A percentile compares a stretch with the other conserved stretches of the same genome.
Evolutionary conservation across 106 monocot genomes (phyloP).

Genomic region (Dendrobium nobile): DNA sequence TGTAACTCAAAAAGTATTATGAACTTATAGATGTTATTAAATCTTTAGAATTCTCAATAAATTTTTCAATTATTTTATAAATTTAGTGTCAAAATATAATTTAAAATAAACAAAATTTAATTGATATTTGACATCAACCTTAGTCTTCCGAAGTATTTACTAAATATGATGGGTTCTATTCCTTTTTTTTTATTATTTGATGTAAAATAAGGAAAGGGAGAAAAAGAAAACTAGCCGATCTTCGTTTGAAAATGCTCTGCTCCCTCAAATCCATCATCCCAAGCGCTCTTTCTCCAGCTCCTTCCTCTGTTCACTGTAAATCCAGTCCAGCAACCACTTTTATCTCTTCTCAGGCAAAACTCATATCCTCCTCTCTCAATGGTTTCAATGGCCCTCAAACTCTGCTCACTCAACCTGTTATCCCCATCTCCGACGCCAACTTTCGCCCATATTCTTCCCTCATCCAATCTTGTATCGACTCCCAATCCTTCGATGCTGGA

Average conservation of each 20-base stretch:
- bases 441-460: constrained; percentile 13
- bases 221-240: neutral
- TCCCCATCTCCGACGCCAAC: too few species aligned
- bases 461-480: constrained; percentile 28
- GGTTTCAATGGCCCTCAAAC: neutral
- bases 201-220: too few species aligned
- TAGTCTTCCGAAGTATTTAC: too few species aligned
- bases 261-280: neutral
- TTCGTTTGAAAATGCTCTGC: neutral
- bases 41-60: too few species aligned
- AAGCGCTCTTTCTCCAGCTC: neutral
- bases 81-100: too few species aligned
- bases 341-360: neutral
- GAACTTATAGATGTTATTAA: too few species aligned
- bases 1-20: too few species aligned
- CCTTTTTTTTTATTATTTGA: too few species aligned
- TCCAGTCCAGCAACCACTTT: neutral
- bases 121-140: too few species aligned
- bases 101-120: too few species aligned
- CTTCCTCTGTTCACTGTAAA: neutral
- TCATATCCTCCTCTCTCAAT: neutral
- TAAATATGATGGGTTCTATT: too few species aligned
- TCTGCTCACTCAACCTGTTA: neutral
- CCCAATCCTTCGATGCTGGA: constrained; percentile 18
- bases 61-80: too few species aligned